These are phyloP conservation scores for Penicillium sp. DNA, from an alignment of 2,329 filamentous ascomycete species.

Conservation along the genomic window DNA sequence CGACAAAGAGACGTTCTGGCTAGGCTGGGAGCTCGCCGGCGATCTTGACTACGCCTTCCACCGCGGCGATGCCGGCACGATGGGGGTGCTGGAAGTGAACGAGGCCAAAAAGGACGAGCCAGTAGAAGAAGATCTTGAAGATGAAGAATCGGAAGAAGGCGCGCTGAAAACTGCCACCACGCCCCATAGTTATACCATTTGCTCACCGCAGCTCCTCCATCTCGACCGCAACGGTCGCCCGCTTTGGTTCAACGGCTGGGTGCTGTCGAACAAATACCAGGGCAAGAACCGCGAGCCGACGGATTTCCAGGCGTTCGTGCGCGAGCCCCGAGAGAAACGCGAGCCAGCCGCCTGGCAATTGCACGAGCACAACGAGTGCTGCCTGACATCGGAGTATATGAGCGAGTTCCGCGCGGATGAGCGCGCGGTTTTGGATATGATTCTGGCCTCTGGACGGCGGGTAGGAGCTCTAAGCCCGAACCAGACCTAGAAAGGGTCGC, in stretches of 20 bases:
- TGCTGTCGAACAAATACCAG: conserved; percentile 48
- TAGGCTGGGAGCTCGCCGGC: conserved; percentile 53
- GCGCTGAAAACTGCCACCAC: not conserved
- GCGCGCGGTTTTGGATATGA: conserved; percentile 8
- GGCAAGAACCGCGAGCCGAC: conserved; percentile 40
- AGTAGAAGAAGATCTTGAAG: too few species aligned
- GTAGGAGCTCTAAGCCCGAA: conserved; percentile 5
- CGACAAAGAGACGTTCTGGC: conserved; percentile 58
- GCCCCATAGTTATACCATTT: conserved; percentile 41
- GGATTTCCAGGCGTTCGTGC: conserved; percentile 35
- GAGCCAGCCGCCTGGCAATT: conserved; percentile 17
- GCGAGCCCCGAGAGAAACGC: conserved; percentile 12
- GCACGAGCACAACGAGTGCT: conserved; percentile 19
- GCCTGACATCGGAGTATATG: conserved; percentile 12
- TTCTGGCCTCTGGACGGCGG: not conserved
- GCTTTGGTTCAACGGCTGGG: conserved; percentile 56
- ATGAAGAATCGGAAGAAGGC: conserved; percentile 6
- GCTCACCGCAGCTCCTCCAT: conserved; percentile 53
- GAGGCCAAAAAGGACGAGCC: not conserved
- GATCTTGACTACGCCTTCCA: conserved; percentile 52
- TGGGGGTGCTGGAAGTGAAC: conserved; percentile 16
- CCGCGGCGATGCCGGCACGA: conserved; percentile 36
- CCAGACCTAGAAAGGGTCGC: not conserved
- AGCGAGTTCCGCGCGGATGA: conserved; percentile 6
- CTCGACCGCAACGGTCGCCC: conserved; percentile 47